A percentile compares a stretch with the other conserved stretches of the same genome.
phyloP scores from a whole-genome alignment of 2,329 filamentous ascomycete species.

The Colletotrichum sp. region DNA sequence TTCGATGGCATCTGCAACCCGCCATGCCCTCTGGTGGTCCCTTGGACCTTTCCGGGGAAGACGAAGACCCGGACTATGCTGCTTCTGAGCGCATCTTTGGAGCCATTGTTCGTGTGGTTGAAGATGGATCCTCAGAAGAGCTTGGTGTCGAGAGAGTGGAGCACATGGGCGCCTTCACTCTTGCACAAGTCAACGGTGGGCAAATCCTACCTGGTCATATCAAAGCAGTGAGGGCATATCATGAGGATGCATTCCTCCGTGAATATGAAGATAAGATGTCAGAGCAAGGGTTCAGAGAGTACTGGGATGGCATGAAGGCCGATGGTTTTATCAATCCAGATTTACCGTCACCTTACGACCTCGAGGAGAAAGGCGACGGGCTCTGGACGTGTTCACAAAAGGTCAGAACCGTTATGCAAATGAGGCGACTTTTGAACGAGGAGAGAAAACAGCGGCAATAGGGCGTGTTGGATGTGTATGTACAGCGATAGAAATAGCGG shows the following conservation, averaged over 20 bases:
- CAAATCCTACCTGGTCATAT: fast-evolving
- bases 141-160: fast-evolving
- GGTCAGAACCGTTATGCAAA: too few species aligned
- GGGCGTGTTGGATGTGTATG: background rate
- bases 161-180: background rate
- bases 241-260: background rate
- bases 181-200: background rate
- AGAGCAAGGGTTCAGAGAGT: background rate
- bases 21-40: background rate
- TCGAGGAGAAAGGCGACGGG: fast-evolving
- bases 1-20: fast-evolving
- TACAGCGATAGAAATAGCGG: background rate
- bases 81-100: background rate
- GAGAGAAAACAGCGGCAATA: background rate
- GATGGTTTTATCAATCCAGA: background rate
- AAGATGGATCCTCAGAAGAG: background rate
- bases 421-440: background rate
- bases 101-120: background rate
- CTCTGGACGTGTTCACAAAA: background rate
- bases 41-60: background rate
- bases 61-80: background rate
- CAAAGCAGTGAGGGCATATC: background rate
- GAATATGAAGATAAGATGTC: background rate
- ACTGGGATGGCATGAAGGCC: fast-evolving
- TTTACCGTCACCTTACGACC: background rate